Conservation (phyloP, 306 rosid species). For the Ammopiptanthus mongolicus region DNA sequence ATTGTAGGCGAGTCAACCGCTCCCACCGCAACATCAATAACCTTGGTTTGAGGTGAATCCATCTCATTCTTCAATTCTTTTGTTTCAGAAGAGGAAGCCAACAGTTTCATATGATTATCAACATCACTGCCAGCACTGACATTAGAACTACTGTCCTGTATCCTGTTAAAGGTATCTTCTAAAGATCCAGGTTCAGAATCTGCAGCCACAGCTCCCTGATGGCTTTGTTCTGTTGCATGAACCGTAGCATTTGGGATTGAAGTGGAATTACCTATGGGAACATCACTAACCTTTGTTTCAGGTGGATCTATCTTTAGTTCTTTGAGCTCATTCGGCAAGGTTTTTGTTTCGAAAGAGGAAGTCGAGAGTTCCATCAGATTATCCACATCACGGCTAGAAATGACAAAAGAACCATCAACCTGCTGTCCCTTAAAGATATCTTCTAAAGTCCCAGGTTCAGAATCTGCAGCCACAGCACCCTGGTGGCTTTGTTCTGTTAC, state of each 20-base stretch:
- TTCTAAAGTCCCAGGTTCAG: conserved; percentile 8
- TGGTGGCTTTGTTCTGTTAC: conserved; percentile 15
- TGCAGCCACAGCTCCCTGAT: conserved; percentile 1
- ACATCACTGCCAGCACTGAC: neutral
- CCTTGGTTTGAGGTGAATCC: conserved; percentile 23
- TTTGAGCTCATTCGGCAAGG: conserved; percentile 15
- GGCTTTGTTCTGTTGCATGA: conserved; percentile 22
- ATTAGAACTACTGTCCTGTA: conserved; percentile 13
- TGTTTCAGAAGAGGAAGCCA: conserved; percentile 18
- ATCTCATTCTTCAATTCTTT: conserved; percentile 21
- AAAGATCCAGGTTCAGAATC: conserved; percentile 19
- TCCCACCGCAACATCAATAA: neutral
- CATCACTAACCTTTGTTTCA: conserved; percentile 16
- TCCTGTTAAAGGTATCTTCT: neutral
- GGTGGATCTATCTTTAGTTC: conserved; percentile 19
- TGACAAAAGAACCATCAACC: conserved; percentile 16
- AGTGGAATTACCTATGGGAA: conserved; percentile 22
- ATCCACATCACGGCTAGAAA: conserved; percentile 20
- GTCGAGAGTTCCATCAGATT: conserved; percentile 4
- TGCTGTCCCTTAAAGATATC: neutral
- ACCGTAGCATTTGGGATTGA: conserved; percentile 25
- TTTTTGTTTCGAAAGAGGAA: conserved; percentile 8
- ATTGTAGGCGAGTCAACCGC: conserved; percentile 32
- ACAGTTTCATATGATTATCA: neutral
- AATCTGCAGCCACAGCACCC: conserved; percentile 8